Conservation (phyloP, 495 filamentous ascomycete species). For the Lasiosphaeria ovina region DNA sequence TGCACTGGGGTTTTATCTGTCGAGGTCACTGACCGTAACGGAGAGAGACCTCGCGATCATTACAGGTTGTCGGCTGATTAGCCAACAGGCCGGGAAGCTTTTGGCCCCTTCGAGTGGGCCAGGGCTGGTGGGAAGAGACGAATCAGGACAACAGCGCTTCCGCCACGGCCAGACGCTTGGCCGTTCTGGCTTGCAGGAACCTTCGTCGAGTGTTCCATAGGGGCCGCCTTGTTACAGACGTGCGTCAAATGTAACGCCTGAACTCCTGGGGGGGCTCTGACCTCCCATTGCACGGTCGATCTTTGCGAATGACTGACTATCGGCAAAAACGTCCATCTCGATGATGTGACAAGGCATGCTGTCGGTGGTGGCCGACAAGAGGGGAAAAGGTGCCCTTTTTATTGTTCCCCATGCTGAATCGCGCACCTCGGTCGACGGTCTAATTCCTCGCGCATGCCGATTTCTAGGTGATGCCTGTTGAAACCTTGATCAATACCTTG, state of each 20-base stretch:
- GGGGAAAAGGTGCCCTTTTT: background rate
- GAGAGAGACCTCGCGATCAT: background rate
- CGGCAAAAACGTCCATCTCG: background rate
- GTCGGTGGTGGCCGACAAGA: background rate
- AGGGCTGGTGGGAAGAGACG: constrained; percentile 25
- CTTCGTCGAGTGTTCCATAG: constrained; percentile 38
- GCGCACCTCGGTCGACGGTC: background rate
- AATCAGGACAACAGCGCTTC: constrained; percentile 34
- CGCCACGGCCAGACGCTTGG: constrained; percentile 24
- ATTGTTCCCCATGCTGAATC: background rate
- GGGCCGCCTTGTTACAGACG: constrained; percentile 41
- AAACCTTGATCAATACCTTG: background rate
- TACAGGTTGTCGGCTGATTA: background rate
- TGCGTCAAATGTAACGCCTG: constrained; percentile 45
- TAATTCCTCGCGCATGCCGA: background rate
- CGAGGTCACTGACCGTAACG: background rate
- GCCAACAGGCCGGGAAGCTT: background rate
- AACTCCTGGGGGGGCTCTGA: constrained; percentile 14
- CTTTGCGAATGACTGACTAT: constrained; percentile 7
- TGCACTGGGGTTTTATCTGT: background rate
- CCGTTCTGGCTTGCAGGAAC: constrained; percentile 21
- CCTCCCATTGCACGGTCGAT: background rate
- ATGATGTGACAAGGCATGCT: background rate
- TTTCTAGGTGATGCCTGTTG: background rate
- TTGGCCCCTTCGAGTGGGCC: constrained; percentile 21